Conservation (phyloP, 352 stramenopile species). For the Phytopythium oedochilum region DNA sequence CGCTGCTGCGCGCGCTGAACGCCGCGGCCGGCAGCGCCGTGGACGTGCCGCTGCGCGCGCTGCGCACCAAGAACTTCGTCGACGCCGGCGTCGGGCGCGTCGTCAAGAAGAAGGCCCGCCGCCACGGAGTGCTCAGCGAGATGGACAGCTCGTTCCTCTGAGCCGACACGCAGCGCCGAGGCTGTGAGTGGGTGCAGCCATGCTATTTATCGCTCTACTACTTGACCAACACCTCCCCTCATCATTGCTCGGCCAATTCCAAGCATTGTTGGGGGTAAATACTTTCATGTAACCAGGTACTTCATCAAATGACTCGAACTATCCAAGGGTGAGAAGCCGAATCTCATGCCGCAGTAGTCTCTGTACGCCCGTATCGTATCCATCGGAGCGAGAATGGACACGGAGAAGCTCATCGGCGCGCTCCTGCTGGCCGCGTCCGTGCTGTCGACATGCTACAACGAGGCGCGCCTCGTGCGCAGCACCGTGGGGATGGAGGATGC, state of each 20-base stretch:
- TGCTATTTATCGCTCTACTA: constrained; percentile 1
- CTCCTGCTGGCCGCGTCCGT: constrained; percentile 45
- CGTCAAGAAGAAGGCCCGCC: constrained; percentile 40
- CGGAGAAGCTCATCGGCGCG: constrained; percentile 37
- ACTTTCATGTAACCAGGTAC: too few species aligned
- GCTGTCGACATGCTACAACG: constrained; percentile 44
- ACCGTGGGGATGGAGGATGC: constrained; percentile 50
- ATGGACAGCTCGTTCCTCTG: constrained; percentile 27
- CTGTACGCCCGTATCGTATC: too few species aligned
- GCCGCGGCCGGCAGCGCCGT: constrained; percentile 27
- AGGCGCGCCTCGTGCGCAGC: constrained; percentile 45
- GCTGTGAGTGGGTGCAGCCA: too few species aligned
- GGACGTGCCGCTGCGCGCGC: constrained; percentile 55
- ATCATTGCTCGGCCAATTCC: too few species aligned
- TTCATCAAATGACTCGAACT: too few species aligned
- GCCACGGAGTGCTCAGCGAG: constrained; percentile 19
- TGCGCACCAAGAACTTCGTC: constrained; percentile 68
- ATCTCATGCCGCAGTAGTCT: too few species aligned
- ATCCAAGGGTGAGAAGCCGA: too few species aligned
- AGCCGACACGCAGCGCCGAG: neutral
- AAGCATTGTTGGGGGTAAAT: too few species aligned
- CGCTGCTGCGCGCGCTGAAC: constrained; percentile 55
- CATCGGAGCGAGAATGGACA: constrained; percentile 18
- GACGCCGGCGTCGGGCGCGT: constrained; percentile 42
- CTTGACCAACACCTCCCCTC: too few species aligned